Conservation (phyloP, 805 yeast genomes). For the Pichia paraexigua region DNA sequence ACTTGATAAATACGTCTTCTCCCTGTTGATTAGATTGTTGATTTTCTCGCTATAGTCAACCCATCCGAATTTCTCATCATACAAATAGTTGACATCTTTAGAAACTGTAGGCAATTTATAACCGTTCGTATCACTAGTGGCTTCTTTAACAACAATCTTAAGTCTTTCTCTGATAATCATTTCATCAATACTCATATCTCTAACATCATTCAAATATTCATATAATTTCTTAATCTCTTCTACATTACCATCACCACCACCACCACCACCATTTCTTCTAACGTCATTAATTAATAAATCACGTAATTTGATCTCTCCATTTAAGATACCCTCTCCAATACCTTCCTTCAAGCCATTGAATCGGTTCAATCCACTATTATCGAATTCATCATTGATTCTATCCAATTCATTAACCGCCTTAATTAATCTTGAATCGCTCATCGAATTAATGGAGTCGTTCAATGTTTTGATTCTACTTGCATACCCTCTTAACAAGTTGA, state of each 20-base stretch:
- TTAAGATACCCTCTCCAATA: conserved; percentile 45
- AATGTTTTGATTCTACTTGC: not conserved
- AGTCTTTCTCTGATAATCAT: conserved; percentile 35
- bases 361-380: conserved; percentile 29
- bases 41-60: conserved; percentile 13
- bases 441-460: conserved; percentile 24
- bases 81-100: conserved; percentile 26
- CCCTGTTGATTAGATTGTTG: conserved; percentile 12
- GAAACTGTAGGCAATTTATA: conserved; percentile 27
- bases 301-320: conserved; percentile 39
- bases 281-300: not conserved
- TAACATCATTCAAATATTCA: conserved; percentile 34
- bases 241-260: conserved; percentile 7
- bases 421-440: conserved; percentile 13
- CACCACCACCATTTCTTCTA: conserved; percentile 11
- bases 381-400: conserved; percentile 13
- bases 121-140: conserved; percentile 35
- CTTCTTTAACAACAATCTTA: conserved; percentile 15
- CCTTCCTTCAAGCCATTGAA: conserved; percentile 64
- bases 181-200: conserved; percentile 26
- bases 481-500: not conserved
- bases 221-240: conserved; percentile 20
- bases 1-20: not conserved
- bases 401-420: conserved; percentile 32
- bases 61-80: conserved; percentile 19